These are phyloP conservation scores for Kwoniella newhampshirensis DNA, from an alignment of 768 basidiomycete species.

Conservation along the genomic window DNA sequence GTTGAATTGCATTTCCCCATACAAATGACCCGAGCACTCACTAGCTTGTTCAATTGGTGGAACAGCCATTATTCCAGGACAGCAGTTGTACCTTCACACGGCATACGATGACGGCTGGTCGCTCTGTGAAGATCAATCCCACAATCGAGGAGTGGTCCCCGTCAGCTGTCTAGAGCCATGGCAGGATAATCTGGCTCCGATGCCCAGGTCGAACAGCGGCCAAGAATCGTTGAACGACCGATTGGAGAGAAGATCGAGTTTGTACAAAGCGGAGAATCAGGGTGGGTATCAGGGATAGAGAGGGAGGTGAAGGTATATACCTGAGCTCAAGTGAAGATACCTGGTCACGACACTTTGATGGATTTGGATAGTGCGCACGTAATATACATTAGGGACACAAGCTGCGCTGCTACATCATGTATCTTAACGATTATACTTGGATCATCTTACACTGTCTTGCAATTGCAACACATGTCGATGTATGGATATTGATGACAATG, in stretches of 20 bases:
- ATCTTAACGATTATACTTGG: no score
- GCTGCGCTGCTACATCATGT: no score
- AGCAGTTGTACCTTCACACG: slow-evolving; percentile 49
- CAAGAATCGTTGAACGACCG: slow-evolving; percentile 6
- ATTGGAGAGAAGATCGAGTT: slow-evolving; percentile 19
- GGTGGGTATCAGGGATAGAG: no score
- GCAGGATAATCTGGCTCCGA: slow-evolving; percentile 4
- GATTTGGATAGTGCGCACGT: background rate
- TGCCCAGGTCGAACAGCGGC: slow-evolving; percentile 11
- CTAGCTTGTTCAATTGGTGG: background rate
- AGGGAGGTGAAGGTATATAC: no score
- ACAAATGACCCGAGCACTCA: background rate
- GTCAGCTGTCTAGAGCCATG: slow-evolving; percentile 46
- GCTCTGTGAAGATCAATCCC: slow-evolving; percentile 46
- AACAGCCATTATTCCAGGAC: slow-evolving; percentile 46
- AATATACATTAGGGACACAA: no score
- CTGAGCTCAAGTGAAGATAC: no score
- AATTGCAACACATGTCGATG: no score
- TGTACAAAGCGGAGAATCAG: slow-evolving; percentile 4
- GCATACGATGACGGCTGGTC: slow-evolving; percentile 53
- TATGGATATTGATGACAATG: no score
- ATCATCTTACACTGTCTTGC: no score
- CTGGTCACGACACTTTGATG: no score
- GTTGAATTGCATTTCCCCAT: slow-evolving; percentile 12
- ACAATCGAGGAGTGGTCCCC: slow-evolving; percentile 48